Percentiles rank a stretch among this genome's conserved stretches.
These are phyloP conservation scores for Sporothrix humicola DNA, from an alignment of 2,329 filamentous ascomycete species.

Conservation along the genomic window DNA sequence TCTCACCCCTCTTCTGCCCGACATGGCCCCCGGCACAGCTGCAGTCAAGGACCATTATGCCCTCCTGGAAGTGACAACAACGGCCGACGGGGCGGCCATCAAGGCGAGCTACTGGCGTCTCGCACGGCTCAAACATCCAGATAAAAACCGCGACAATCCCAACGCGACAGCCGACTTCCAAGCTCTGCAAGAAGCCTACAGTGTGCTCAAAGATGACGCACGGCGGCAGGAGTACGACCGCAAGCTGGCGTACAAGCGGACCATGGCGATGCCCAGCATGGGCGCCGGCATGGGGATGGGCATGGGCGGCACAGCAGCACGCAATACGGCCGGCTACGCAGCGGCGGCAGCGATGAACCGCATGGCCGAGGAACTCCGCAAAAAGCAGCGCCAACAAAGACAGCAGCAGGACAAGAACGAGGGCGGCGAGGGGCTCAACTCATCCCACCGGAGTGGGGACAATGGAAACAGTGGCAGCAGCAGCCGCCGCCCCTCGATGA, in stretches of 20 bases:
- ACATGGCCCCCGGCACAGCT: not conserved
- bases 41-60: slow-evolving; percentile 39
- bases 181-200: slow-evolving; percentile 40
- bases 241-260: not conserved
- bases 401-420: not conserved
- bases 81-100: slow-evolving; percentile 35
- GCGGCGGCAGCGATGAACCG: not conserved
- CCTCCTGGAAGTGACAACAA: slow-evolving; percentile 37
- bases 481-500: not conserved
- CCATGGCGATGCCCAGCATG: not conserved
- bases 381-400: not conserved
- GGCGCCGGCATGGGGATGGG: not conserved
- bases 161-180: slow-evolving; percentile 41
- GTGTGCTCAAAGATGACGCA: slow-evolving; percentile 36
- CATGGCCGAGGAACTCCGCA: not conserved
- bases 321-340: not conserved
- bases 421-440: not conserved
- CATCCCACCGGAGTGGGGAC: not conserved
- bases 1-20: not conserved
- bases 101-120: slow-evolving; percentile 39
- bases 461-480: not conserved
- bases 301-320: not conserved
- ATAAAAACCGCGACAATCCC: slow-evolving; percentile 40
- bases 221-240: slow-evolving; percentile 35
- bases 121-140: slow-evolving; percentile 40